phyloP scores from a whole-genome alignment of 257 asterid species.

The Rauvolfia tetraphylla region DNA sequence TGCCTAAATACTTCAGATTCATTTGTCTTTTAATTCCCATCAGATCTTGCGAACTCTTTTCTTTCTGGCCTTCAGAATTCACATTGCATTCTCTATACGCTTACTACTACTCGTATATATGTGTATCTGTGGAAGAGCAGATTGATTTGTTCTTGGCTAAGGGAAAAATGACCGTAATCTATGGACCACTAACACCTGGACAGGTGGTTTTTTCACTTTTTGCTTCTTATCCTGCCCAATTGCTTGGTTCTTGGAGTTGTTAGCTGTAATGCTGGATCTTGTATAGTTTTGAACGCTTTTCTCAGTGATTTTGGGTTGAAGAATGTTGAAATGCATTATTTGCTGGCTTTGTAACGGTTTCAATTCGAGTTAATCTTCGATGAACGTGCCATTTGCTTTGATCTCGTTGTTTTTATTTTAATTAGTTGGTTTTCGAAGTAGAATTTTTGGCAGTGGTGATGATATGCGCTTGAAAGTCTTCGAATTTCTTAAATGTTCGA shows the following conservation, averaged over 20 bases:
- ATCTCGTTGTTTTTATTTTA: not conserved
- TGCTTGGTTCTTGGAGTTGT: not conserved
- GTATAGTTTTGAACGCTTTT: not conserved
- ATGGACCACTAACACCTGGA: slow-evolving; percentile 78
- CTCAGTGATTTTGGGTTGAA: not conserved
- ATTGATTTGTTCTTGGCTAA: not conserved
- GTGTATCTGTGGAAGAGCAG: not conserved
- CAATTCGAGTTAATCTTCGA: not conserved
- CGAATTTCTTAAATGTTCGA: not conserved
- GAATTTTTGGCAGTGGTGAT: not conserved
- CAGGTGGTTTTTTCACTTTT: slow-evolving; percentile 44
- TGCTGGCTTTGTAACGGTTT: not conserved
- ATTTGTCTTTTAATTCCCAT: no score
- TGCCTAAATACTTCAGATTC: no score
- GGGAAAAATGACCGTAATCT: slow-evolving; percentile 60
- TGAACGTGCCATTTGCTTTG: not conserved
- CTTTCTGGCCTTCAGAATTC: no score
- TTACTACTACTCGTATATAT: not conserved
- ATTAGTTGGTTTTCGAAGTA: not conserved
- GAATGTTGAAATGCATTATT: not conserved
- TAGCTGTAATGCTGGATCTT: not conserved
- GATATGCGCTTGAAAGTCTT: not conserved
- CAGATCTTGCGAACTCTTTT: no score
- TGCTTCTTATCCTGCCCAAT: not conserved
- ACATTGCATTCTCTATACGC: no score